These are phyloP conservation scores for Crucibulum laeve DNA, from an alignment of 768 basidiomycete genomes.

Conservation along the genomic window DNA sequence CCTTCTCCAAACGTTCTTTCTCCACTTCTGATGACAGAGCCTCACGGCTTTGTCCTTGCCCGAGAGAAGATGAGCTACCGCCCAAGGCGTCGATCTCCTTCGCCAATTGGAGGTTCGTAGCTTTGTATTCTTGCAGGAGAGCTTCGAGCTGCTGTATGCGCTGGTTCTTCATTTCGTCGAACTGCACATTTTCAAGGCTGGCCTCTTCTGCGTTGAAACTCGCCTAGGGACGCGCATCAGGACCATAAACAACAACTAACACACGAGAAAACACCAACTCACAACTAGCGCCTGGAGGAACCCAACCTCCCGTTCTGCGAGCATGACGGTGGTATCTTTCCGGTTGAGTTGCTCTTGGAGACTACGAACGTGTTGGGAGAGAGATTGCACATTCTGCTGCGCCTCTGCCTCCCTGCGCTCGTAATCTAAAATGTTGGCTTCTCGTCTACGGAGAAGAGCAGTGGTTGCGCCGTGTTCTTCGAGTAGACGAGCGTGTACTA, in stretches of 20 bases:
- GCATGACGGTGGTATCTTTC: slow-evolving; percentile 21
- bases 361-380: slow-evolving; percentile 31
- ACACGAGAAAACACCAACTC: slow-evolving; percentile 16
- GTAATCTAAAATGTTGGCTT: slow-evolving; percentile 42
- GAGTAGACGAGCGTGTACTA: slow-evolving; percentile 57
- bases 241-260: not conserved
- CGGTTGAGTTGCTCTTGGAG: slow-evolving; percentile 32
- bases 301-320: slow-evolving; percentile 57
- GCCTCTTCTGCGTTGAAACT: slow-evolving; percentile 61
- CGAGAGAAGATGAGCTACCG: slow-evolving; percentile 21
- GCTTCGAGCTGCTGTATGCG: slow-evolving; percentile 52
- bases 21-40: slow-evolving; percentile 34
- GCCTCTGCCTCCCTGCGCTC: slow-evolving; percentile 33
- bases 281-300: slow-evolving; percentile 68
- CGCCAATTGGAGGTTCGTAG: slow-evolving; percentile 38
- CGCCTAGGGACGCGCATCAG: slow-evolving; percentile 29
- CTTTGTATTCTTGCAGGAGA: slow-evolving; percentile 52
- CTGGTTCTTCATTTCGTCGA: slow-evolving; percentile 33
- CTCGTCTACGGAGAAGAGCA: slow-evolving; percentile 49
- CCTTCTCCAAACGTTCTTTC: slow-evolving; percentile 20
- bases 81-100: slow-evolving; percentile 43
- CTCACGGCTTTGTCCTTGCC: slow-evolving; percentile 19
- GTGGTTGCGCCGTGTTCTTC: slow-evolving; percentile 61
- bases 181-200: slow-evolving; percentile 4
- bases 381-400: slow-evolving; percentile 20